Conservation (phyloP, 2,329 filamentous ascomycete genomes). For the Zymoseptoria brevis region DNA sequence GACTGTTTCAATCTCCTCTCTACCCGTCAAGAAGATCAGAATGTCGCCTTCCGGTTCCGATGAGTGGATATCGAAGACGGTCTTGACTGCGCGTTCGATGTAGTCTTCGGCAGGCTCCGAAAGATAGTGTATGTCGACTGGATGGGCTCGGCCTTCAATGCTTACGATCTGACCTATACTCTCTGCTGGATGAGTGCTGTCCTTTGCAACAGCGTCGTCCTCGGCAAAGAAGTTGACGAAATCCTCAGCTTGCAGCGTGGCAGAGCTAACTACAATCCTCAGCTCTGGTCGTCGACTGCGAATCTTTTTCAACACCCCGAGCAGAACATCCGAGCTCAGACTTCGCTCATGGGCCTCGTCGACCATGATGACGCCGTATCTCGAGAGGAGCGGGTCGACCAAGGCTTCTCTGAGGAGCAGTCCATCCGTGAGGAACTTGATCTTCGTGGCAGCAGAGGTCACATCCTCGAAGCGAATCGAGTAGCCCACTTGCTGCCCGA, state of each 20-base stretch:
- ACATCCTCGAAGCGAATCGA: slow-evolving; percentile 88
- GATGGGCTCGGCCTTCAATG: slow-evolving; percentile 78
- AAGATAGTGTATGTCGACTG: slow-evolving; percentile 78
- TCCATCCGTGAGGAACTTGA: slow-evolving; percentile 95
- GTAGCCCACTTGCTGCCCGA: slow-evolving; percentile 82
- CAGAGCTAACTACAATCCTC: slow-evolving; percentile 84
- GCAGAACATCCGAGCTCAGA: slow-evolving; percentile 80
- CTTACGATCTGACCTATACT: slow-evolving; percentile 62
- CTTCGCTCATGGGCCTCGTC: slow-evolving; percentile 95
- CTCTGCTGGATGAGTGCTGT: slow-evolving; percentile 22
- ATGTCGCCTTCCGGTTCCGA: slow-evolving; percentile 79
- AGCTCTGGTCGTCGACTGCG: slow-evolving; percentile 69
- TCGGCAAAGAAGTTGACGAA: slow-evolving; percentile 70
- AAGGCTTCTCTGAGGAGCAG: slow-evolving; percentile 84
- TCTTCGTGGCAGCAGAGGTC: slow-evolving; percentile 73
- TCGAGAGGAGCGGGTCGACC: slow-evolving; percentile 80
- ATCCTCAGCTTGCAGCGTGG: slow-evolving; percentile 81
- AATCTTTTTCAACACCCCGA: slow-evolving; percentile 89
- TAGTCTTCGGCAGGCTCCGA: slow-evolving; percentile 77
- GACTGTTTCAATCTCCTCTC: slow-evolving; percentile 81
- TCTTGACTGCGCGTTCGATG: slow-evolving; percentile 70
- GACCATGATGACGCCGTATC: slow-evolving; percentile 95
- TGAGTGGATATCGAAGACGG: slow-evolving; percentile 79
- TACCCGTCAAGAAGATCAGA: slow-evolving; percentile 81
- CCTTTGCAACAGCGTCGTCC: slow-evolving; percentile 21